phyloP scores from a whole-genome alignment of 2,329 filamentous ascomycete species.

The Arthrocladium fulminans region DNA sequence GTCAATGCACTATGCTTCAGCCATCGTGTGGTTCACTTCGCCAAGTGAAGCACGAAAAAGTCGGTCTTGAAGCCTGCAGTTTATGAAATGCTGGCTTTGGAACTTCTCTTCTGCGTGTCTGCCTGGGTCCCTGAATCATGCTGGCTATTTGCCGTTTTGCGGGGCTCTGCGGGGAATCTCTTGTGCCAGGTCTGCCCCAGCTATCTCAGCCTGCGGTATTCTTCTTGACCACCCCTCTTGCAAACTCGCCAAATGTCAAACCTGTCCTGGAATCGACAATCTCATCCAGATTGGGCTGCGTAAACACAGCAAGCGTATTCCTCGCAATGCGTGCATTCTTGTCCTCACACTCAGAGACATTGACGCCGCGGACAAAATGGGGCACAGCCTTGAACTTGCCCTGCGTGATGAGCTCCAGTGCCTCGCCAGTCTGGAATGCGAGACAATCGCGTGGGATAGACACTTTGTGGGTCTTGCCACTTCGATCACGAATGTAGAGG shows the following conservation, averaged over 20 bases:
- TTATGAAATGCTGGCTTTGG: too few relatives aligned
- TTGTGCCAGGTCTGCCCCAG: too few relatives aligned
- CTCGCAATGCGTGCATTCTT: conserved; percentile 51
- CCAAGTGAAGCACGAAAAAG: too few relatives aligned
- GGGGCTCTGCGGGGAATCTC: background rate
- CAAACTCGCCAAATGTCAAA: conserved; percentile 64
- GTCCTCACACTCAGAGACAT: conserved; percentile 36
- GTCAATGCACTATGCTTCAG: too few relatives aligned
- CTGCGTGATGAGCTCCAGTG: conserved; percentile 80
- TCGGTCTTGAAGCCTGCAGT: too few relatives aligned
- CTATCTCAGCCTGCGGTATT: conserved; percentile 46
- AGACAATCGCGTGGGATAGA: conserved; percentile 84
- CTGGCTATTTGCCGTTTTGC: background rate
- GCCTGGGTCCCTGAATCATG: background rate
- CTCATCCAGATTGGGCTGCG: conserved; percentile 80
- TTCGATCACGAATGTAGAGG: conserved; percentile 85
- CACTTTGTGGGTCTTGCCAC: conserved; percentile 77
- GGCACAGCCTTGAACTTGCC: conserved; percentile 90
- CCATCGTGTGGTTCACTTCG: too few relatives aligned
- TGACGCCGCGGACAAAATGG: conserved; percentile 80
- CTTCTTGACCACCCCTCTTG: conserved; percentile 70
- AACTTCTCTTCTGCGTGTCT: too few relatives aligned
- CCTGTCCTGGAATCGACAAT: conserved; percentile 62
- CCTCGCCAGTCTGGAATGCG: conserved; percentile 92
- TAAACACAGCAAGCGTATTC: conserved; percentile 94